Percentiles rank a stretch among this genome's conserved stretches.
Conservation (phyloP, 345 rosid species). For the Melaleuca quinquenervia region DNA sequence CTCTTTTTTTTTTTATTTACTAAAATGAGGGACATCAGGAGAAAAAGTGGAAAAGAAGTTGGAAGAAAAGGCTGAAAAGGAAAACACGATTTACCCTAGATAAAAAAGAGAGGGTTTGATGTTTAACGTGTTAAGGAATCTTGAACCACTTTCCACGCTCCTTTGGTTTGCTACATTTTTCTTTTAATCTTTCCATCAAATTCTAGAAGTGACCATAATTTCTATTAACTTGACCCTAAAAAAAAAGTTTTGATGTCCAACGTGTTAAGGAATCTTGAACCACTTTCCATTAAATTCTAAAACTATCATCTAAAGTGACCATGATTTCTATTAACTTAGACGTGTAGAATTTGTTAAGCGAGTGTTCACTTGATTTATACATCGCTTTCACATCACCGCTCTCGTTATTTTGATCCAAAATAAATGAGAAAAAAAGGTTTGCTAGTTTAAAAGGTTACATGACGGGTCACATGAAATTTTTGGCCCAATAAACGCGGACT, state of each 20-base stretch:
- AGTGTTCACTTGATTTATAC: not conserved
- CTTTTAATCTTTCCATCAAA: not conserved
- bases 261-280: not conserved
- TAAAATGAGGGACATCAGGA: not conserved
- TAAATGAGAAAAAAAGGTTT: not conserved
- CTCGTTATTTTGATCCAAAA: not conserved
- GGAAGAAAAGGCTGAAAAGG: not conserved
- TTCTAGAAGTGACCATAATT: not conserved
- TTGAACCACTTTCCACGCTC: not conserved
- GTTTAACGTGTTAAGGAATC: not conserved
- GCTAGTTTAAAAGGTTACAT: not conserved
- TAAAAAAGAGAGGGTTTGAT: not conserved
- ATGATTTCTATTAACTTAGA: not conserved
- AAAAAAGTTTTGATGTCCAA: not conserved
- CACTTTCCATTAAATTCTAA: not conserved
- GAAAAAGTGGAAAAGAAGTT: not conserved
- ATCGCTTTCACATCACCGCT: not conserved
- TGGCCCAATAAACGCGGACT: not conserved
- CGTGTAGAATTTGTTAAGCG: not conserved
- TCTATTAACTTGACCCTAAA: not conserved
- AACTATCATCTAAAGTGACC: not conserved
- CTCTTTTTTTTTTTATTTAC: not conserved
- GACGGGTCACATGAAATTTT: not conserved
- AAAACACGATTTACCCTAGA: not conserved
- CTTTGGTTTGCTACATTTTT: not conserved